Evolutionary conservation across 352 stramenopile genomes (phyloP).

Genomic region (Phytophthora meadii): DNA sequence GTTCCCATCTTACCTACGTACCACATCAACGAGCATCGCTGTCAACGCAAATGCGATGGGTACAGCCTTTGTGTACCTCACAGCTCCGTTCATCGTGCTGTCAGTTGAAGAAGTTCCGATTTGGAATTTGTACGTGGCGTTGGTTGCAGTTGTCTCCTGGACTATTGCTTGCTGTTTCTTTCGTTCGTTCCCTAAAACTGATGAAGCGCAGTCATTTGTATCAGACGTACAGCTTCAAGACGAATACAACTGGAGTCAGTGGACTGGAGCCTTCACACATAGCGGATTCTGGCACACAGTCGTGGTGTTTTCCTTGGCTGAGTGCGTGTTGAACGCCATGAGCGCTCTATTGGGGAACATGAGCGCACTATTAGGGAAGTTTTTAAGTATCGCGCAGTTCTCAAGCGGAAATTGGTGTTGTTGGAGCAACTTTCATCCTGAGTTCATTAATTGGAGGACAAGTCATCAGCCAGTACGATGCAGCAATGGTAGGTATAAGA

Average conservation of each 20-base stretch:
- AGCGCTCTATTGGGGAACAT: conserved; percentile 64
- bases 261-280: conserved; percentile 62
- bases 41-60: conserved; percentile 76
- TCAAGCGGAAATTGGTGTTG: conserved; percentile 62
- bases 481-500: conserved; percentile 72
- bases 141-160: conserved; percentile 32
- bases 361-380: too few relatives aligned
- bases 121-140: conserved; percentile 55
- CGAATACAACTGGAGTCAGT: conserved; percentile 79
- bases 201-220: conserved; percentile 41
- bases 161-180: conserved; percentile 37
- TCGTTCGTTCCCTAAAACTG: conserved; percentile 45
- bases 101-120: conserved; percentile 29
- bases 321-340: conserved; percentile 75
- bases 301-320: conserved; percentile 63
- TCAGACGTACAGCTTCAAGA: conserved; percentile 58
- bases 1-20: conserved; percentile 65
- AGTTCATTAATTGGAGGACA: conserved; percentile 69
- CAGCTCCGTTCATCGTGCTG: conserved; percentile 54
- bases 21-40: conserved; percentile 67
- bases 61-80: conserved; percentile 62
- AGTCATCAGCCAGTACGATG: conserved; percentile 61
- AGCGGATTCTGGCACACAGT: conserved; percentile 67
- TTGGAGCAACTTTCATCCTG: conserved; percentile 77
- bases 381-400: conserved; percentile 59